These are phyloP conservation scores for Tolypocladium pustulatum DNA, from an alignment of 2,329 filamentous ascomycete species.

Conservation along the genomic window DNA sequence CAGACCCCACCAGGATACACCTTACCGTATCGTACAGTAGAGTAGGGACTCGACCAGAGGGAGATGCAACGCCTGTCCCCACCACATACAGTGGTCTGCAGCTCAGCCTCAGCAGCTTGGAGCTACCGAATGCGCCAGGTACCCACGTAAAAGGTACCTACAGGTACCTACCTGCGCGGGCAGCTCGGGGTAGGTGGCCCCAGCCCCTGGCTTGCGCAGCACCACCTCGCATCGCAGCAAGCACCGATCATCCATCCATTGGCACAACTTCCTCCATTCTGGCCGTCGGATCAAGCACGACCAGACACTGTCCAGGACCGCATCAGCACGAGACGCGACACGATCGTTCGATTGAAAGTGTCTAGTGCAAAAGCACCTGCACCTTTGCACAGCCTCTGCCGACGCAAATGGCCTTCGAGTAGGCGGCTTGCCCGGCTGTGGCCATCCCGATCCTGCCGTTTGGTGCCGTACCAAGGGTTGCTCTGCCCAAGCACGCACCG, in stretches of 20 bases:
- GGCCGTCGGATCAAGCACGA: background rate
- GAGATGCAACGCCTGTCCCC: too few relatives aligned
- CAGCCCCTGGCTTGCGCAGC: background rate
- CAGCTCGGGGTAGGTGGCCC: background rate
- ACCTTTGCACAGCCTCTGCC: background rate
- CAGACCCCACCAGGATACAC: background rate
- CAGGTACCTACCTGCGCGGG: background rate
- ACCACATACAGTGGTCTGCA: too few relatives aligned
- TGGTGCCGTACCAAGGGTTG: background rate
- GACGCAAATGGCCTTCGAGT: background rate
- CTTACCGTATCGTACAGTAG: too few relatives aligned
- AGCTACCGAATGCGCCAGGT: background rate
- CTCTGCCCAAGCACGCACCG: background rate
- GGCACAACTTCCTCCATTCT: background rate
- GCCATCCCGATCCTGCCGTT: conserved; percentile 4
- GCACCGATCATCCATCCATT: background rate
- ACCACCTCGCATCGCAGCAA: background rate
- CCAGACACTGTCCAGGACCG: background rate
- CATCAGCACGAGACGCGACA: background rate
- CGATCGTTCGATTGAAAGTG: background rate
- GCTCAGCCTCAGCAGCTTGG: background rate
- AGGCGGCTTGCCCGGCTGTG: background rate
- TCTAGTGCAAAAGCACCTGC: too few relatives aligned
- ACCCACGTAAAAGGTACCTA: too few relatives aligned
- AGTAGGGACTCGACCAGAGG: too few relatives aligned